Evolutionary conservation across 148 eudicot species (phyloP).

Genomic region (Fallopia convolvulus): DNA sequence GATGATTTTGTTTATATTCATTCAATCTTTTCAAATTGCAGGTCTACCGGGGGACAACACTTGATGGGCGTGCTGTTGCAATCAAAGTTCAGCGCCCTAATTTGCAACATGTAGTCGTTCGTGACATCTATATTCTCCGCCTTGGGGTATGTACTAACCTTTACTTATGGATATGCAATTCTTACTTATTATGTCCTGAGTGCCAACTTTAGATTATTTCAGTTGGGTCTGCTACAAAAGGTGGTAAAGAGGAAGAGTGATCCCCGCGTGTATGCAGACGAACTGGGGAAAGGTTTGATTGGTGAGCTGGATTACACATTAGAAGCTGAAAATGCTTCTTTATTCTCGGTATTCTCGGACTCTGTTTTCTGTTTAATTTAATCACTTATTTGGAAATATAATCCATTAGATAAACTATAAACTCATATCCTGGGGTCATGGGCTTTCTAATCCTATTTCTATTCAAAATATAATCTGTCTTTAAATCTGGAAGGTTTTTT

Average conservation of each 20-base stretch:
- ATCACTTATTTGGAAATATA: not conserved
- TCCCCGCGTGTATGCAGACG: conserved; percentile 87
- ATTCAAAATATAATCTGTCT: not conserved
- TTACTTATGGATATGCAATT: conserved; percentile 1
- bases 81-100: conserved; percentile 97
- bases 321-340: conserved; percentile 83
- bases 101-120: conserved; percentile 71
- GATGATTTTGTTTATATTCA: not conserved
- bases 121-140: conserved; percentile 86
- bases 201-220: conserved; percentile 41
- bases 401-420: not conserved
- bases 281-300: conserved; percentile 89
- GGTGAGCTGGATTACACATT: conserved; percentile 93
- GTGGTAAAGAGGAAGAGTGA: conserved; percentile 75
- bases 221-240: conserved; percentile 75
- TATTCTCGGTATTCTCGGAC: conserved; percentile 52
- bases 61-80: conserved; percentile 75
- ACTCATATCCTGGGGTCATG: not conserved
- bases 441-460: not conserved
- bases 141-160: conserved; percentile 74
- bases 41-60: conserved; percentile 78
- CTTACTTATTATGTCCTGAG: conserved; percentile 22
- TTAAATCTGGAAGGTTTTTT: too few species aligned
- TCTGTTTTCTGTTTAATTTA: not conserved
- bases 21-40: conserved; percentile 18